Base-by-base conservation (phyloP, 2,329 filamentous ascomycete genomes). In the Colletotrichum sp. region DNA sequence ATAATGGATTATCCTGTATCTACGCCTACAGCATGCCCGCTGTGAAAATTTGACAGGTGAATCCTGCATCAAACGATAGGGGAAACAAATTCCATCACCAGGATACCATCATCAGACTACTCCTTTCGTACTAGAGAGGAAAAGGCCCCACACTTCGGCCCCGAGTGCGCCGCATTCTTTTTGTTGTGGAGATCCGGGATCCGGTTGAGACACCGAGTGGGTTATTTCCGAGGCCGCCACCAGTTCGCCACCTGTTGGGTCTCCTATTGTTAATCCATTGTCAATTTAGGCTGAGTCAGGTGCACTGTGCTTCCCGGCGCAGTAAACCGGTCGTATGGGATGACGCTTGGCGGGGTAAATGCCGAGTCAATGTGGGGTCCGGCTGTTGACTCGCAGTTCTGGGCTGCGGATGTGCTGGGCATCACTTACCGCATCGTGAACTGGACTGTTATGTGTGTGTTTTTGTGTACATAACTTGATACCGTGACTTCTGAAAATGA, bases 401-500 rank as follows among this genome's bases (percentile, higher is more conserved):
- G 10, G 39, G 3, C 44, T 7, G n/a, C 44, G 44, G 44, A 49
- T 49, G 10, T 8, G 34, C 39, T 21, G 39, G 28, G 3, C 32
- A 52, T 39, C 24, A 28, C 9, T n/a, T 16, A 5, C 18, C 13
- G 3, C 24, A 49, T 66, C 21, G 21, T 49, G n/a, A 49, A 8
- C 2, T 18, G 26, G 8, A 36, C 0, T 32, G 5, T 24, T 9
- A 9, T 9, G 8, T 12, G 63, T 21, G 3, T 15, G 4, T 52
- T 32, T 16, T 3, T 6, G 2, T 57, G 24, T 59, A 59, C 18
- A 59, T 59, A 59, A 28, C 5, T 5, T 0, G n/a, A 21, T 13
- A 3, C 2, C 6, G 0, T 21, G 10, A 10, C 5, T 0, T 13
- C 1, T 12, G 44, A 21, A 21, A 13, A 49, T 13, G 1, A 1